These are phyloP conservation scores for Parasarocladium wereldwijsianum DNA, from an alignment of 2,329 filamentous ascomycete species.

Conservation along the genomic window DNA sequence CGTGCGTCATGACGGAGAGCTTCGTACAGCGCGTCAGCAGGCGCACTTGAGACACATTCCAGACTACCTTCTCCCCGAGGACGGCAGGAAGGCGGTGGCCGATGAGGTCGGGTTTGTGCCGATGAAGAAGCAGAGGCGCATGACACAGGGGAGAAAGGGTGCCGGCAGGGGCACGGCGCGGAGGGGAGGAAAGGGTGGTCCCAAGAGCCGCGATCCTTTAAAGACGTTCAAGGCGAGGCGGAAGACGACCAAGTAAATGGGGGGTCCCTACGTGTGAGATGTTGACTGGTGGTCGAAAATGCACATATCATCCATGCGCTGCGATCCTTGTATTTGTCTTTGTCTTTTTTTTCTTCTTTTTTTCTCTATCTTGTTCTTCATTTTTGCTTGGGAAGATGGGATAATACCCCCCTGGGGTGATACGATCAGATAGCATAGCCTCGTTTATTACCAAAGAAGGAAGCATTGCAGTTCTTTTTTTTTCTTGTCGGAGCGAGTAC, in stretches of 20 bases:
- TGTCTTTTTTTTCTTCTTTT: too few relatives aligned
- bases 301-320: too few relatives aligned
- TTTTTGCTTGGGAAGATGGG: too few relatives aligned
- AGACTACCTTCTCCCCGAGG: constrained; percentile 77
- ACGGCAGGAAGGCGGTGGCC: constrained; percentile 53
- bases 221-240: constrained; percentile 68
- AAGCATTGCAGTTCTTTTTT: too few relatives aligned
- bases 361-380: too few relatives aligned
- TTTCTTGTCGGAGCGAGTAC: too few relatives aligned
- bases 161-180: constrained; percentile 25
- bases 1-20: constrained; percentile 77
- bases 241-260: constrained; percentile 26
- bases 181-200: constrained; percentile 32
- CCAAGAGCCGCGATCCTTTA: constrained; percentile 67
- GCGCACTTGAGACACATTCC: constrained; percentile 88
- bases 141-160: constrained; percentile 26
- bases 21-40: constrained; percentile 71
- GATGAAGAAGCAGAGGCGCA: constrained; percentile 29
- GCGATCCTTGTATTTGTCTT: too few relatives aligned
- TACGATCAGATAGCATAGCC: too few relatives aligned
- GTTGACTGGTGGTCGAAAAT: too few relatives aligned
- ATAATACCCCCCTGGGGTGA: too few relatives aligned
- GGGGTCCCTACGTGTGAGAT: too few relatives aligned
- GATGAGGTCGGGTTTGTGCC: constrained; percentile 66
- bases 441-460: too few relatives aligned